Conservation (phyloP, 1,139 yeast genomes). For the Chernovozyma sophiae-reginae region DNA sequence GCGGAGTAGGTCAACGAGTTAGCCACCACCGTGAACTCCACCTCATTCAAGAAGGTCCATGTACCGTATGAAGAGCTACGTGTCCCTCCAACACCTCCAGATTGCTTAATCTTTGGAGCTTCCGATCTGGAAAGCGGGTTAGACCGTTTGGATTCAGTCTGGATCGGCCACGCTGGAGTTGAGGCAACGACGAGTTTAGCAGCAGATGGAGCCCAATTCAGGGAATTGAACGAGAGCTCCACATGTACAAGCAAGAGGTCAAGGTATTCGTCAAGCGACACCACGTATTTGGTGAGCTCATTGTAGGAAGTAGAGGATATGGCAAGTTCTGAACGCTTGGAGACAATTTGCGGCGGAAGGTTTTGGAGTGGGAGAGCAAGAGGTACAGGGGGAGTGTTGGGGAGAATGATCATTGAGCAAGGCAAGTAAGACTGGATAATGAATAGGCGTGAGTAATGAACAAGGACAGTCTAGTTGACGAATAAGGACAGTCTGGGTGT, state of each 20-base stretch:
- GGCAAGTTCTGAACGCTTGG: constrained; percentile 17
- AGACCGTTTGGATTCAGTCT: too few species aligned
- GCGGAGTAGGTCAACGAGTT: constrained; percentile 27
- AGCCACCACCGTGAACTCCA: constrained; percentile 23
- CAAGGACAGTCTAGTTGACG: too few species aligned
- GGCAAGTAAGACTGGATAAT: too few species aligned
- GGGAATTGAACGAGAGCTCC: constrained; percentile 6
- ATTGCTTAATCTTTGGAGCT: neutral
- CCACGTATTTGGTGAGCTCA: constrained; percentile 30
- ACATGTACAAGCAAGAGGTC: constrained; percentile 17
- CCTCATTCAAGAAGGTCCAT: constrained; percentile 33
- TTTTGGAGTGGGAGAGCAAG: constrained; percentile 7
- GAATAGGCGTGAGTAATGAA: too few species aligned
- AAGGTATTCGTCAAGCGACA: constrained; percentile 32
- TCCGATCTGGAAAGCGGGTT: too few species aligned
- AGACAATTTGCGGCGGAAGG: constrained; percentile 13
- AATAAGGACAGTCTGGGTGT: too few species aligned
- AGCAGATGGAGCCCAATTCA: constrained; percentile 2
- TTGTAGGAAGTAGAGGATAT: constrained; percentile 16
- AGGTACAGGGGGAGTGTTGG: constrained; percentile 31
- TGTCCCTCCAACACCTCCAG: too few species aligned
- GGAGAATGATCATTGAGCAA: constrained; percentile 35
- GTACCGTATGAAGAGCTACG: neutral
- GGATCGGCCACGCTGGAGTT: constrained; percentile 2
- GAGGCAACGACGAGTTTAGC: constrained; percentile 1